Base-by-base conservation (phyloP, 1,284 basidiomycete species). In the Vanrija sp. region DNA sequence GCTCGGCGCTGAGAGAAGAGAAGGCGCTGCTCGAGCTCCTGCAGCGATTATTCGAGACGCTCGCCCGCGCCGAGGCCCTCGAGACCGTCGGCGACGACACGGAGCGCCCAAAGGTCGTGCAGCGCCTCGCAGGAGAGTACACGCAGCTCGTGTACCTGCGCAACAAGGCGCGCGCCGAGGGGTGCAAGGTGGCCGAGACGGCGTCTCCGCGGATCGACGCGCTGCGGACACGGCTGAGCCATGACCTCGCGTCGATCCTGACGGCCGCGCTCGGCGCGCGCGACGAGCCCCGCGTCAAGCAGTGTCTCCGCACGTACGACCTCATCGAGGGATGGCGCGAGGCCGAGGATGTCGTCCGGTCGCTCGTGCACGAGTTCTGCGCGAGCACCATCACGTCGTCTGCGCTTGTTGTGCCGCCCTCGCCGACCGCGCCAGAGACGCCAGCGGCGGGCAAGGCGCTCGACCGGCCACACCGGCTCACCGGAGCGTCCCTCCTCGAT, bases 121-220 rank as follows among this genome's bases (percentile, higher is more conserved):
- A 84, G 15, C 84, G 93, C 46, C 87, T 93, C 15, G 90, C 92
- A 12, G 80, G 85, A 12, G 94, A 96, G 73, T 96, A 94, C 69
- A 89, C 84, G 3, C 92, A 97, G 69, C 80, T 97, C n/a, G 79
- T 91, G 35, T 98, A 97, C 71, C 87, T 96, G 62, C 82, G 85
- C 37, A 82, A 84, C 16, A 94, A 96, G 71, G 89, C 92, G 16
- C 80, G 83, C 10, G 77, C 78, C 12, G 85, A 90, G 63, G 81
- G 82, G 2, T 89, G 89, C 68, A 80, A 80, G 9, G 91, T 90
- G 64, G 83, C 94, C 2, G 82, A 87, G 53, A 85, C 87, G 59
- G 82, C 92, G 15, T 84, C 89, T 79, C 88, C 54, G 25, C 45
- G 15, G 63, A 93, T 90, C 82, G 88, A 50, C 84, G 95, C 56